Evolutionary conservation across 768 basidiomycete species (phyloP), one percentile per base, ranked within the genome.

Genomic region (Collybia mongolica): DNA sequence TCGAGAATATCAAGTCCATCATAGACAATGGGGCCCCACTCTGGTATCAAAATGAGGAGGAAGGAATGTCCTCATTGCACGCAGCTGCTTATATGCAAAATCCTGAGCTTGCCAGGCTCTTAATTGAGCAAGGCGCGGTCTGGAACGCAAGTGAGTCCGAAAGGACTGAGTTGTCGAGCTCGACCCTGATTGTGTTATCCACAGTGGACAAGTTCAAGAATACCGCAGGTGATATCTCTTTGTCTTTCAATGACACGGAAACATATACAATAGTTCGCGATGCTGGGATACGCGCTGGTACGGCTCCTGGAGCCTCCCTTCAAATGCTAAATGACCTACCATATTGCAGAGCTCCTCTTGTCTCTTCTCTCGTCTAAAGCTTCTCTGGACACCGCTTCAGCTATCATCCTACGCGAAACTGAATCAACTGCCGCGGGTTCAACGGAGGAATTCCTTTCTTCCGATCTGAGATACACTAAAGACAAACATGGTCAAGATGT

Each of bases 201-300:
- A 7, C 55, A 89, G 93, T 89, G 54, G 93, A 97, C 63, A 77
- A 84, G 52, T 67, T 85, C 51, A 81, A 83, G 37, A 82, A 87
- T 59, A 96, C 93, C 6, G 91, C 97, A 1, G 94, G 86, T 7
- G 96, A 98, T 58, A 82, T 98, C 44, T 88, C 93, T 9, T 72
- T 93, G 24, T 96, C 93, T 6, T 78, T 89, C 66, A 95, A 96
- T 58, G 80, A 94, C 58, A 69, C 73, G 49, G 70, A 71, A 35
- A 85, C 85, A 14, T 98, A 98, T 66, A 79, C 72, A 18, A 61
- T 82, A 45, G 88, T 99, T 42, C 81, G 92, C n/a, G 87, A 96
- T 69, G 90, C 96, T 49, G 97, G 96, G 6, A 84, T 98, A 51
- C 84, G 96, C 50, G 79, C 89, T 69, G 94, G 95, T 91, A 61